These are phyloP conservation scores for Nothophaeocryptopus gaeumannii DNA, from an alignment of 2,329 filamentous ascomycete genomes.

Conservation along the genomic window DNA sequence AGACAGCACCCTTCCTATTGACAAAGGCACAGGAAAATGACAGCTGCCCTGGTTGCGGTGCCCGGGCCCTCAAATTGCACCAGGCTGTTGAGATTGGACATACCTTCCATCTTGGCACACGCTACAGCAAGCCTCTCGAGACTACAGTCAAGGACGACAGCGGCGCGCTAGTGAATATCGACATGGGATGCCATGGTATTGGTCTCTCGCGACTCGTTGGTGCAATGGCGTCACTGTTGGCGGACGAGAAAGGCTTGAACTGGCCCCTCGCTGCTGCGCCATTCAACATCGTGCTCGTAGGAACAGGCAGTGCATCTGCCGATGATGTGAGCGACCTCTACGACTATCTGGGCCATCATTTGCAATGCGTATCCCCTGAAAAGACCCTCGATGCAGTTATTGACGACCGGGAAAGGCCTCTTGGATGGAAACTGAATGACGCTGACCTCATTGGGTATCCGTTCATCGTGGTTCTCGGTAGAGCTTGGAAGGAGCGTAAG, in stretches of 20 bases:
- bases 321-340: slow-evolving; percentile 51
- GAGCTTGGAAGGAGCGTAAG: slow-evolving; percentile 58
- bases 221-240: slow-evolving; percentile 73
- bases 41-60: slow-evolving; percentile 66
- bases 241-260: slow-evolving; percentile 71
- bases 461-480: slow-evolving; percentile 75
- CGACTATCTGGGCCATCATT: slow-evolving; percentile 50
- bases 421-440: slow-evolving; percentile 86
- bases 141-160: slow-evolving; percentile 55
- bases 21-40: slow-evolving; percentile 66
- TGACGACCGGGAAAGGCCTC: slow-evolving; percentile 64
- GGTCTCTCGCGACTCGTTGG: slow-evolving; percentile 88
- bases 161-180: slow-evolving; percentile 55
- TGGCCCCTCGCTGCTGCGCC: slow-evolving; percentile 89
- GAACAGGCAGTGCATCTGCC: slow-evolving; percentile 27
- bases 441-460: slow-evolving; percentile 89
- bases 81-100: slow-evolving; percentile 88
- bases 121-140: slow-evolving; percentile 75
- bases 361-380: slow-evolving; percentile 7
- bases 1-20: slow-evolving; percentile 54
- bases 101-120: slow-evolving; percentile 88
- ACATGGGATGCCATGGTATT: slow-evolving; percentile 97
- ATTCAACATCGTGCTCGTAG: slow-evolving; percentile 70
- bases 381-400: slow-evolving; percentile 59
- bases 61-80: slow-evolving; percentile 59